Percentiles rank a stretch among this genome's conserved stretches.
These are phyloP conservation scores for Cryptococcus sp. DNA, from an alignment of 1,284 basidiomycete genomes.

Conservation along the genomic window DNA sequence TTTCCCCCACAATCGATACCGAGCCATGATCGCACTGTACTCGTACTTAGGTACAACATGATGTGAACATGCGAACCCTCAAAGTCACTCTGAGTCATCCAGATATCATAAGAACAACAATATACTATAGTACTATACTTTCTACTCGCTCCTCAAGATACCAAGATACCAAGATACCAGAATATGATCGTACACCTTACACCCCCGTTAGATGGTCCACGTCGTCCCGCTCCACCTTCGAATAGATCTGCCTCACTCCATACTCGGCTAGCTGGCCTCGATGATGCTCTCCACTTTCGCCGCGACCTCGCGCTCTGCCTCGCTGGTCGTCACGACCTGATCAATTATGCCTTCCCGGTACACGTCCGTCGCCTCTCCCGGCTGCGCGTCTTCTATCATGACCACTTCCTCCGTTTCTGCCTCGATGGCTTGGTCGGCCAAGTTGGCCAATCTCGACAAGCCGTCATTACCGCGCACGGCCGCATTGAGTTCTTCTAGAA, in stretches of 20 bases:
- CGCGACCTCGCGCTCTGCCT: conserved; percentile 15
- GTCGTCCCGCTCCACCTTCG: no score
- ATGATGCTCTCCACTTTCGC: conserved; percentile 19
- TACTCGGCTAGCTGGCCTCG: background rate
- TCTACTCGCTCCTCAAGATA: background rate
- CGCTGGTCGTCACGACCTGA: conserved; percentile 18
- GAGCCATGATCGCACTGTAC: no score
- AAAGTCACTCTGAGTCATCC: no score
- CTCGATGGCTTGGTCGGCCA: background rate
- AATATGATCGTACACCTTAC: no score
- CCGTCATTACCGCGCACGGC: background rate
- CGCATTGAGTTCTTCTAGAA: background rate
- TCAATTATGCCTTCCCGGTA: conserved; percentile 32
- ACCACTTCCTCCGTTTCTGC: conserved; percentile 2
- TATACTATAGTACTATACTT: background rate
- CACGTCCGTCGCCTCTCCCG: conserved; percentile 24
- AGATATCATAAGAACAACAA: no score
- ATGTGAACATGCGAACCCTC: no score
- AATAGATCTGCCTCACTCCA: no score
- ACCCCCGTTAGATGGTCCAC: no score
- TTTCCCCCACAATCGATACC: no score
- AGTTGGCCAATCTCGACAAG: background rate
- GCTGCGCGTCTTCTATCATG: conserved; percentile 2
- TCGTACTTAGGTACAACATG: no score
- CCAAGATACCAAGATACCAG: no score